A percentile compares a stretch with the other conserved stretches of the same genome.
Evolutionary conservation across 2,329 filamentous ascomycete species (phyloP).

Genomic region (Aspergillus brunneoviolaceus): DNA sequence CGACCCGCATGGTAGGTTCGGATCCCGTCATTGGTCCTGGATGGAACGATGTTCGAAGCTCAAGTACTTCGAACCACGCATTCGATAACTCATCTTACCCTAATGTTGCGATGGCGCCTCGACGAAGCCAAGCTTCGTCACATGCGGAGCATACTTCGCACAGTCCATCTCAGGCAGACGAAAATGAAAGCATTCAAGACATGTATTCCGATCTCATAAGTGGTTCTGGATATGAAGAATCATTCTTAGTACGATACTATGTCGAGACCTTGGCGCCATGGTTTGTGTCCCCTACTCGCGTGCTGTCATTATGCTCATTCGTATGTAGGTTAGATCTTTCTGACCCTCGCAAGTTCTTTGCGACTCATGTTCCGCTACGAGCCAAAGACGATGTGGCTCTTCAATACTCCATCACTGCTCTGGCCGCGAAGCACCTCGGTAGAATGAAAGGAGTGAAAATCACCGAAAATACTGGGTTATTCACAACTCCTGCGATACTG

Average conservation of each 20-base stretch:
- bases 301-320: conserved; percentile 13
- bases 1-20: background rate
- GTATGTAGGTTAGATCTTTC: conserved; percentile 38
- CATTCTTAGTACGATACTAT: conserved; percentile 40
- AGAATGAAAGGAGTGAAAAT: conserved; percentile 32
- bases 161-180: conserved; percentile 23
- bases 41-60: conserved; percentile 1
- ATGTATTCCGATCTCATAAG: conserved; percentile 40
- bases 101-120: background rate
- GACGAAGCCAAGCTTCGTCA: conserved; percentile 6
- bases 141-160: conserved; percentile 7
- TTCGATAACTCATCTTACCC: background rate
- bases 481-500: conserved; percentile 48
- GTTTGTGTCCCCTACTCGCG: conserved; percentile 18
- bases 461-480: conserved; percentile 23
- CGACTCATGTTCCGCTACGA: conserved; percentile 38
- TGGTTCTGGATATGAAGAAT: conserved; percentile 39
- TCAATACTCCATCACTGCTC: conserved; percentile 38
- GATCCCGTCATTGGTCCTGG: conserved; percentile 5
- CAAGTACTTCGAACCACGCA: conserved; percentile 3
- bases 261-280: conserved; percentile 38
- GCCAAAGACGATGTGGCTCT: conserved; percentile 36
- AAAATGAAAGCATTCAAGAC: conserved; percentile 34
- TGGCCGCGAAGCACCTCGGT: conserved; percentile 43
- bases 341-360: conserved; percentile 41